phyloP scores from a whole-genome alignment of 257 asterid species.

The Forsythia suspensa region DNA sequence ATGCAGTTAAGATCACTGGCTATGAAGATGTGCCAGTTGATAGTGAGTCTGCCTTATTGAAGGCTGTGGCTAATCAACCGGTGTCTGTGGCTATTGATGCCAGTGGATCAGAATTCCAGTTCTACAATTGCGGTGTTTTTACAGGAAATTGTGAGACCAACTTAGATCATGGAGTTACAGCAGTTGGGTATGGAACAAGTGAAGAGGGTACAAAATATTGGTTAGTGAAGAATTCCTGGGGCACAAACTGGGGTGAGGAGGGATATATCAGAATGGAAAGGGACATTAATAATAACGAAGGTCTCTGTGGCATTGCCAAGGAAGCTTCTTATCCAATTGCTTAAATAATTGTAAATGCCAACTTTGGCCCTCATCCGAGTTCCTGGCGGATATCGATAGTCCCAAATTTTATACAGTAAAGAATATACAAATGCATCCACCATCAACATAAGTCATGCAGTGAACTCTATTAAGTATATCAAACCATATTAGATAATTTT shows the following conservation, averaged over 20 bases:
- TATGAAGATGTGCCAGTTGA: slow-evolving; percentile 37
- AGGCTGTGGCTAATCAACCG: slow-evolving; percentile 36
- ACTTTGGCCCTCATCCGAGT: background rate
- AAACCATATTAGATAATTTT: no score
- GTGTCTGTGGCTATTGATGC: slow-evolving; percentile 42
- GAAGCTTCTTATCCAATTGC: slow-evolving; percentile 40
- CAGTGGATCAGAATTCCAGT: slow-evolving; percentile 34
- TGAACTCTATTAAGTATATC: background rate
- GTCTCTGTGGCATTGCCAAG: slow-evolving; percentile 47
- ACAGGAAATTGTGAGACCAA: slow-evolving; percentile 41
- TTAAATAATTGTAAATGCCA: background rate
- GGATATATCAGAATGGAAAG: slow-evolving; percentile 40
- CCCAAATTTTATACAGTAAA: background rate
- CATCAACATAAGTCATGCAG: background rate
- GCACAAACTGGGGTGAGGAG: slow-evolving; percentile 36
- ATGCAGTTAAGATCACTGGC: slow-evolving; percentile 28
- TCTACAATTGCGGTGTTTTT: slow-evolving; percentile 41
- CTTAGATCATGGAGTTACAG: slow-evolving; percentile 43
- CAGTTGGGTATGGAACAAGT: slow-evolving; percentile 34
- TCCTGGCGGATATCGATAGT: background rate
- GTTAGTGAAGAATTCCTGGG: slow-evolving; percentile 49
- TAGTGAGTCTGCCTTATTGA: slow-evolving; percentile 30
- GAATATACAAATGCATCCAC: background rate
- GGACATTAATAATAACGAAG: slow-evolving; percentile 29
- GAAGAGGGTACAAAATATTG: slow-evolving; percentile 35